Evolutionary conservation across 2,329 filamentous ascomycete genomes (phyloP), one percentile per base, ranked within the genome.

Genomic region (Trichoderma koningii): DNA sequence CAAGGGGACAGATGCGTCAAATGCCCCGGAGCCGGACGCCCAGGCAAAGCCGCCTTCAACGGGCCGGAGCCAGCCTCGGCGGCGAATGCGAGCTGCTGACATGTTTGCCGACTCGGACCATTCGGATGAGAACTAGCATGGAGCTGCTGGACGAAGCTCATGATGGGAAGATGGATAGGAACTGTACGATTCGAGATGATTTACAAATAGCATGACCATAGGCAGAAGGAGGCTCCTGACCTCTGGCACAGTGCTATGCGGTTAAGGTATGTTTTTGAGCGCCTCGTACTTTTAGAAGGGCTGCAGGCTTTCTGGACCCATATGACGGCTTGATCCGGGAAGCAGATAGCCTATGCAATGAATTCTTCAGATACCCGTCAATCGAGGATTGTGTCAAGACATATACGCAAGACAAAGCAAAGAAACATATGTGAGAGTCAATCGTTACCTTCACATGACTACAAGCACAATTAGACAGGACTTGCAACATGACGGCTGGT

Each of bases 41-140:
- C 55, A 47, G 15, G 41, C 66, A 64, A 66, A 70, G 17, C 7
- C 34, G 3, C 34, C 30, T 41, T 59, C 67, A 28, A 60, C 64
- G 45, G 69, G 68, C 45, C 65, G 68, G 63, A 71, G 70, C 53
- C 76, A 75, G 65, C 72, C 80, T 68, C 81, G 85, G 70, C 89
- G 85, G 73, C 84, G 89, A 67, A 89, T 91, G 76, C 87, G 87
- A 70, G 91, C 91, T 5, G 90, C 90, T 70, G 91, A 95, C 73
- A 93, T 95, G 91, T 96, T 95, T 84, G 91, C 89, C 12, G 89
- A 90, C 74, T 90, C 89, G 5, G 90, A 90, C 47, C 15, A 66
- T 50, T 65, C 61, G 23, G 62, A 65, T 38, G 48, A 42, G 9
- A 26, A 52, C 28, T 60, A 50, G 21, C 23, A 47, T 44, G 23